Conservation (phyloP, 495 filamentous ascomycete genomes). For the Penicillium tannophilum region DNA sequence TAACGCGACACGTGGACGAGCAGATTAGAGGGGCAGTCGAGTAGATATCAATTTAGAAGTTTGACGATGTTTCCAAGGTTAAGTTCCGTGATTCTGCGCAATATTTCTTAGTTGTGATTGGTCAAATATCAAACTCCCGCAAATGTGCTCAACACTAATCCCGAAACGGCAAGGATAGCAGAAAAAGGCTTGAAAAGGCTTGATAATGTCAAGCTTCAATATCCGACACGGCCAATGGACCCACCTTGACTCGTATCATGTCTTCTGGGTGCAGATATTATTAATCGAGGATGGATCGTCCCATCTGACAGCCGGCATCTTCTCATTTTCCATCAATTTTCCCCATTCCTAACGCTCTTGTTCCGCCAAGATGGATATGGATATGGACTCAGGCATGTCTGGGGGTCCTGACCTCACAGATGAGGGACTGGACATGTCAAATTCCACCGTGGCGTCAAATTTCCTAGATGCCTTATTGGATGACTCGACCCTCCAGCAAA, state of each 20-base stretch:
- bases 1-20: not conserved
- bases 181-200: not conserved
- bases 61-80: not conserved
- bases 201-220: not conserved
- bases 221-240: conserved; percentile 1
- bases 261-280: not conserved
- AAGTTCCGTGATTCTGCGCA: too few species aligned
- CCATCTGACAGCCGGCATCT: too few species aligned
- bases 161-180: not conserved
- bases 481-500: conserved; percentile 4
- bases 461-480: conserved; percentile 13
- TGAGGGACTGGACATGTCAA: conserved; percentile 17
- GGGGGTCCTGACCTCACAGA: conserved; percentile 18
- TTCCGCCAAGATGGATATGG: not conserved
- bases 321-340: not conserved
- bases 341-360: not conserved
- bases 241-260: not conserved
- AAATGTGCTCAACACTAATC: conserved; percentile 8
- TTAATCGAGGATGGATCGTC: not conserved
- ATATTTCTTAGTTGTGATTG: not conserved
- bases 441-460: conserved; percentile 12
- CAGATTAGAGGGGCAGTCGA: not conserved
- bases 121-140: not conserved
- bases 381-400: conserved; percentile 16
- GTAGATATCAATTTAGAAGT: not conserved